Base-by-base conservation (phyloP, 2,329 filamentous ascomycete genomes). In the Sporothrix inflata region DNA sequence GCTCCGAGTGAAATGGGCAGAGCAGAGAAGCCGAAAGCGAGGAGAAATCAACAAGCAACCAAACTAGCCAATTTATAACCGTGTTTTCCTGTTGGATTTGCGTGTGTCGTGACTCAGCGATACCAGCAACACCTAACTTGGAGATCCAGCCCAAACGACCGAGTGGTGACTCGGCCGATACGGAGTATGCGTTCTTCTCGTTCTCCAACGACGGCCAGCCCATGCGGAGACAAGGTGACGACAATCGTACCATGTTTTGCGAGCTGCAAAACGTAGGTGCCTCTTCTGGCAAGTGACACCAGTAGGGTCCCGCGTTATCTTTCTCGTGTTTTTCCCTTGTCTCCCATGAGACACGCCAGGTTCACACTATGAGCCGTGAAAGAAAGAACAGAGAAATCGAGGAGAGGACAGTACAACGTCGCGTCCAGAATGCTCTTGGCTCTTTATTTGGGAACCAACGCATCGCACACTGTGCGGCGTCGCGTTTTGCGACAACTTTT, bases 401-500 rank as follows among this genome's bases (percentile, higher is more conserved):
- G 38, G n/a, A 16, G 9, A 45, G 12, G 21, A 27, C 11, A 4
- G 60, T 45, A 65, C 38, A 27, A 45, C 60, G 7, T 45, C 34
- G 60, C n/a, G 38, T 27, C 60, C 60, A 19, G 21, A 3, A 24
- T 34, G 12, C 38, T 4, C 11, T 45, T 27, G 9, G 30, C 4
- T 11, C 4, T 63, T 8, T 9, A 27, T 63, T 16, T 19, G 47
- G 14, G 11, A 42, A 42, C 6, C 8, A 14, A 24, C 16, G 24
- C 45, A 57, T 66, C 24, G 21, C 38, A 60, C n/a, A 16, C 27
- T 72, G 73, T 72, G 68, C 63, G 19, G 45, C 71, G 45, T 74
- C 73, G 73, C 73, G 51, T 72, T 60, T 49, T 70, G 70, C 61
- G 55, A 72, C 72, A 14, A 21, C 45, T 7, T 45, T 27, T 38